These are phyloP conservation scores for Blumeria graminis DNA, from an alignment of 2,329 filamentous ascomycete species.

Conservation along the genomic window DNA sequence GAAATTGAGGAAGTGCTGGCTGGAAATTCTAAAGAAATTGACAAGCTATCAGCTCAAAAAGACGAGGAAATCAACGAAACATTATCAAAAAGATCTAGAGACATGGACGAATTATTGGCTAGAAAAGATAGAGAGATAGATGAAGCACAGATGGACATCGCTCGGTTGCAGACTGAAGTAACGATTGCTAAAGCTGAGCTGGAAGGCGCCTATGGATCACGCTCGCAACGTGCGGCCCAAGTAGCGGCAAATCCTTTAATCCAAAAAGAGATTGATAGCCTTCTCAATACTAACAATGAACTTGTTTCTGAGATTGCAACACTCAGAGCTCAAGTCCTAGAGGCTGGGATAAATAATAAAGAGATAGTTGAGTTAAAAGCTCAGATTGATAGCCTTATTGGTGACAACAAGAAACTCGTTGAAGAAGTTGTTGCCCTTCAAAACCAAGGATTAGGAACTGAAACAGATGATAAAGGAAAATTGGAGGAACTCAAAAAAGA, in stretches of 20 bases:
- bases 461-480: constrained; percentile 8
- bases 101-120: neutral
- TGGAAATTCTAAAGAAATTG: neutral
- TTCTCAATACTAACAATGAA: constrained; percentile 21
- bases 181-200: constrained; percentile 83
- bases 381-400: too few species aligned
- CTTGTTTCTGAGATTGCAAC: constrained; percentile 12
- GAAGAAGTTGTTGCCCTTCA: constrained; percentile 4
- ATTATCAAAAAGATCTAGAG: too few species aligned
- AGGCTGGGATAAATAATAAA: constrained; percentile 5
- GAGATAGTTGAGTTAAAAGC: constrained; percentile 15
- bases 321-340: constrained; percentile 5
- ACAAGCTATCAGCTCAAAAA: too few species aligned
- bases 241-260: constrained; percentile 31
- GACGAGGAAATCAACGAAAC: too few species aligned
- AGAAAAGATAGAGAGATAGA: constrained; percentile 24
- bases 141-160: constrained; percentile 36
- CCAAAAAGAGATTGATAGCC: constrained; percentile 32
- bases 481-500: constrained; percentile 35
- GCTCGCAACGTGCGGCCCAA: constrained; percentile 43
- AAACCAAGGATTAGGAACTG: constrained; percentile 2
- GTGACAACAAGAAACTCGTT: neutral
- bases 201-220: constrained; percentile 75
- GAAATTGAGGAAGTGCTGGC: constrained; percentile 5
- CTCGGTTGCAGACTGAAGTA: constrained; percentile 48